A percentile compares a stretch with the other conserved stretches of the same genome.
phyloP scores from a whole-genome alignment of 148 eudicot species.

The Rhododendron molle region DNA sequence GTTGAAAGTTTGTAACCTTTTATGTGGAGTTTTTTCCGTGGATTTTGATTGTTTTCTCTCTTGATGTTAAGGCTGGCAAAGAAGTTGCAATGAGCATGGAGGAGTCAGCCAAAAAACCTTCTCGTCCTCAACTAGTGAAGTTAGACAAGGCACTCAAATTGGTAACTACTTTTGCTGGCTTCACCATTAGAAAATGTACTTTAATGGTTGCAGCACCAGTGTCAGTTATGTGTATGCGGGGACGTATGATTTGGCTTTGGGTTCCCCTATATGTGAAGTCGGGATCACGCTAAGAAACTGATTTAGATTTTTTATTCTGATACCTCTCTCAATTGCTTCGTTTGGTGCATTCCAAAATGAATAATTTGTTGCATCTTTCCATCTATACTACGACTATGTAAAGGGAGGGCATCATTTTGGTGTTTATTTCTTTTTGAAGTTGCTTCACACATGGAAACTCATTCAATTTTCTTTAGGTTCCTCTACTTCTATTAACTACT shows the following conservation, averaged over 20 bases:
- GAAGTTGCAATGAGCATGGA: constrained; percentile 18
- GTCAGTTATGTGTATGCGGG: neutral
- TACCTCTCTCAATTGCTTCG: neutral
- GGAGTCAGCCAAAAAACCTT: neutral
- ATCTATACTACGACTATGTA: neutral
- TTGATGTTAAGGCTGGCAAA: neutral
- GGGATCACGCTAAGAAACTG: neutral
- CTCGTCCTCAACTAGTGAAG: constrained; percentile 36
- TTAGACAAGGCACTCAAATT: constrained; percentile 40
- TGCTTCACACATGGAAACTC: neutral
- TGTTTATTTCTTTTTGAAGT: neutral
- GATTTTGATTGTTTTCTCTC: neutral
- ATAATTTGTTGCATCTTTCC: neutral
- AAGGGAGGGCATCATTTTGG: neutral
- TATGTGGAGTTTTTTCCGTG: neutral
- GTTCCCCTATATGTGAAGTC: neutral
- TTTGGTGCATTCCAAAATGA: neutral
- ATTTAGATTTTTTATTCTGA: neutral
- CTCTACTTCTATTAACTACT: neutral
- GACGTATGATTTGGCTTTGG: neutral
- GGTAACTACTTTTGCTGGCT: constrained; percentile 20
- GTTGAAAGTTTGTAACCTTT: neutral
- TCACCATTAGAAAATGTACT: neutral
- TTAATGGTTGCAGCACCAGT: neutral
- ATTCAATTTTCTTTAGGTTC: neutral